phyloP scores from a whole-genome alignment of 2,329 filamentous ascomycete genomes.

The Orbilia quercus region DNA sequence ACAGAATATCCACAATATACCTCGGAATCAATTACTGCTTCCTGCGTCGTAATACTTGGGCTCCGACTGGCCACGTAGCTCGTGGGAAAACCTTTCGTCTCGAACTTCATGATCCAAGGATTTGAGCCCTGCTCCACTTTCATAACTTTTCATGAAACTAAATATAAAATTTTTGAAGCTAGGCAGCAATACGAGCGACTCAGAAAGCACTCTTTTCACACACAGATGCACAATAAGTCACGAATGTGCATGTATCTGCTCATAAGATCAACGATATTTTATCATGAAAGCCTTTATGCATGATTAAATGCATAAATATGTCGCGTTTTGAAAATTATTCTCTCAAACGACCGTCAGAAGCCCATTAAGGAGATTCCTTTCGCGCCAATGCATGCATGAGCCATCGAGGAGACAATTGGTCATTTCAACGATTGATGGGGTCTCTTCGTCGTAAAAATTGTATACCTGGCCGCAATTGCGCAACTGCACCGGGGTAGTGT shows the following conservation, averaged over 20 bases:
- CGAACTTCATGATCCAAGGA: not conserved
- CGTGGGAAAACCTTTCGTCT: no score
- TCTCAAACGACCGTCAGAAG: not conserved
- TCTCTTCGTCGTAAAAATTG: not conserved
- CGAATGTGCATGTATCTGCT: not conserved
- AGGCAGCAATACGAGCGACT: not conserved
- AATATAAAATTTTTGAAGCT: not conserved
- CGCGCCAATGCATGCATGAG: slow-evolving; percentile 25
- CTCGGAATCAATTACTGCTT: no score
- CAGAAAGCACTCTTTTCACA: slow-evolving; percentile 1
- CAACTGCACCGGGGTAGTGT: not conserved
- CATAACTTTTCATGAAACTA: not conserved
- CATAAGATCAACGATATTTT: not conserved
- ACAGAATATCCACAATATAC: no score
- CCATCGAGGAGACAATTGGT: not conserved
- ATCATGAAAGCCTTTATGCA: slow-evolving; percentile 16
- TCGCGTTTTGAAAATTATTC: slow-evolving; percentile 1
- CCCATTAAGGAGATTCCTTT: slow-evolving; percentile 10
- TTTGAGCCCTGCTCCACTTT: not conserved
- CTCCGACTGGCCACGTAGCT: no score
- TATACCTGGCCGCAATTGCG: not conserved
- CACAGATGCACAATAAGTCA: slow-evolving; percentile 12
- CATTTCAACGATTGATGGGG: not conserved
- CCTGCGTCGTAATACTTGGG: no score
- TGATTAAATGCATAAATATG: not conserved